Evolutionary conservation across 2,329 filamentous ascomycete genomes (phyloP).

Genomic region (Apiospora kogelbergensis): DNA sequence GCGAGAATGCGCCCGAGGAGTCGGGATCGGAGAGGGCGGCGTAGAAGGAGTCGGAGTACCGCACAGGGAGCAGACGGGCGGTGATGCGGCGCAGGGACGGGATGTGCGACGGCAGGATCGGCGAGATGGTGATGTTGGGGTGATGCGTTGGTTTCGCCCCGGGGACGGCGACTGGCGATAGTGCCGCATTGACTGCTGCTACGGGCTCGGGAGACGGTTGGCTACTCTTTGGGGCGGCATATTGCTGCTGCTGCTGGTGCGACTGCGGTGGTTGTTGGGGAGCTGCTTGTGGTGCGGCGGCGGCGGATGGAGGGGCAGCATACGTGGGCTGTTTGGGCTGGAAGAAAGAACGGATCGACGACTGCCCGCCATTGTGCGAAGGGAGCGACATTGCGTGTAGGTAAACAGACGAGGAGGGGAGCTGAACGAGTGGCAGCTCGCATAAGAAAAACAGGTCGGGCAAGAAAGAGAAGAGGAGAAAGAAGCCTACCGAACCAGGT

Average conservation of each 20-base stretch:
- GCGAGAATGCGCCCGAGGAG: slow-evolving; percentile 54
- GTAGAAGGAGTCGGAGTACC: slow-evolving; percentile 67
- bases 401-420: neutral
- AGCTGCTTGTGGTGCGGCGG: slow-evolving; percentile 14
- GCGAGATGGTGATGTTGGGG: slow-evolving; percentile 52
- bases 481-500: neutral
- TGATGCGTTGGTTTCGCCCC: slow-evolving; percentile 39
- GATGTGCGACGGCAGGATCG: slow-evolving; percentile 51
- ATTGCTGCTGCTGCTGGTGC: slow-evolving; percentile 13
- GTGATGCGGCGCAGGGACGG: slow-evolving; percentile 64
- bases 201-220: slow-evolving; percentile 8
- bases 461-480: neutral
- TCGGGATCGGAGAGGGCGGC: slow-evolving; percentile 49
- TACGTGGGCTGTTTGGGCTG: slow-evolving; percentile 47
- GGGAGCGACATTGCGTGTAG: slow-evolving; percentile 37
- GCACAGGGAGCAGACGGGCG: slow-evolving; percentile 61
- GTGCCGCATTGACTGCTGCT: slow-evolving; percentile 18
- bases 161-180: slow-evolving; percentile 21
- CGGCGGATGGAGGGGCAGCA: slow-evolving; percentile 27
- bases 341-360: slow-evolving; percentile 66
- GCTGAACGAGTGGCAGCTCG: slow-evolving; percentile 8
- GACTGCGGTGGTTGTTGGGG: slow-evolving; percentile 13
- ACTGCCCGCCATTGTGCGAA: slow-evolving; percentile 39
- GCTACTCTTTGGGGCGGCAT: neutral
- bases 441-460: neutral